A percentile compares a stretch with the other conserved stretches of the same genome.
Evolutionary conservation across 257 asterid species (phyloP).

Genomic region (Solanum peruvianum): DNA sequence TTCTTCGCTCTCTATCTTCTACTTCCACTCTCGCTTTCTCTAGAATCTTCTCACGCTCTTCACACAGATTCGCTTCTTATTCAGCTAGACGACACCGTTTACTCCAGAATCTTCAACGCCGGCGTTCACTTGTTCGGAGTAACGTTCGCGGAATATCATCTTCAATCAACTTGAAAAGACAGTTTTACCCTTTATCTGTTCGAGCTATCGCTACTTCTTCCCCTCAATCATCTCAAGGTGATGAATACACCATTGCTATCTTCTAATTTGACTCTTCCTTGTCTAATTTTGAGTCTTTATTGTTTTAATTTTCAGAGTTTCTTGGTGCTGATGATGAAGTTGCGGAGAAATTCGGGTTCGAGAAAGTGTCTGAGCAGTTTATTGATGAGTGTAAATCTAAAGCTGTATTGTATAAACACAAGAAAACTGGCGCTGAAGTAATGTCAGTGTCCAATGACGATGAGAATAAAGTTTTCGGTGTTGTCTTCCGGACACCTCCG

Average conservation of each 20-base stretch:
- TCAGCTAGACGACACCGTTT: constrained; percentile 41
- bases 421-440: constrained; percentile 90
- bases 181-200: constrained; percentile 38
- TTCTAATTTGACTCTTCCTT: background rate
- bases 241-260: background rate
- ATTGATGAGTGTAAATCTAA: constrained; percentile 90
- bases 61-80: constrained; percentile 23
- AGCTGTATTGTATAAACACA: constrained; percentile 88
- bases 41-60: constrained; percentile 55
- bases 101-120: constrained; percentile 26
- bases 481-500: constrained; percentile 97
- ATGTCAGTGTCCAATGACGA: constrained; percentile 93
- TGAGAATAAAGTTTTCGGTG: constrained; percentile 93
- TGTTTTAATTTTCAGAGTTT: constrained; percentile 16
- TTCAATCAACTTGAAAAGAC: constrained; percentile 26
- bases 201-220: constrained; percentile 71
- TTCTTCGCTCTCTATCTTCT: constrained; percentile 56
- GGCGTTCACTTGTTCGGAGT: constrained; percentile 32
- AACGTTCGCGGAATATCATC: constrained; percentile 34
- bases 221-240: constrained; percentile 39
- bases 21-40: constrained; percentile 43
- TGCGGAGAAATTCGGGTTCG: constrained; percentile 81
- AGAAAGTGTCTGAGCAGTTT: constrained; percentile 77
- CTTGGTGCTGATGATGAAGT: constrained; percentile 70
- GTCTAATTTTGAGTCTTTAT: background rate